Conservation (phyloP, 2,329 filamentous ascomycete genomes). For the Alternaria incomplexa region DNA sequence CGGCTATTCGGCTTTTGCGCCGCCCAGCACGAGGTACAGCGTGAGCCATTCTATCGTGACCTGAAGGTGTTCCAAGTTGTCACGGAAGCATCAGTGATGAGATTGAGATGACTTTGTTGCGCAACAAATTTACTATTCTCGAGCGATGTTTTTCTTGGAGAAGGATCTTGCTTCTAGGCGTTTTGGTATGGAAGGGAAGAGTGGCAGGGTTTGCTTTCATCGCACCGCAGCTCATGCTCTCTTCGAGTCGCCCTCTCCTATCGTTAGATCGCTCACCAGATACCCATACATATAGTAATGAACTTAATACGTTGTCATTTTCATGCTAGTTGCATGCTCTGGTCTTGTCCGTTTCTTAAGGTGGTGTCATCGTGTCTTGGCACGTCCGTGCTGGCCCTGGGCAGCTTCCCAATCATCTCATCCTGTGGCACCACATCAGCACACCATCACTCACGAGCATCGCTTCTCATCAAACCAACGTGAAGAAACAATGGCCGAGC, state of each 20-base stretch:
- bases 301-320: background rate
- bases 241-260: background rate
- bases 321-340: background rate
- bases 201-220: background rate
- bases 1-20: constrained; percentile 33
- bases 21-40: constrained; percentile 12
- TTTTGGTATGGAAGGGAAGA: background rate
- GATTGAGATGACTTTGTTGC: background rate
- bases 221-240: background rate
- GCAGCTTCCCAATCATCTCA: background rate
- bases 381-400: background rate
- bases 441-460: background rate
- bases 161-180: background rate
- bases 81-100: background rate
- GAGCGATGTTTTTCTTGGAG: background rate
- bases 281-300: background rate
- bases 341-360: background rate
- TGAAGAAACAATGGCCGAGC: constrained; percentile 31
- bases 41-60: constrained; percentile 1
- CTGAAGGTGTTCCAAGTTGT: background rate
- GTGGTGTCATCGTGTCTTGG: constrained; percentile 4
- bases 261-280: background rate
- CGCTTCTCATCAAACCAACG: background rate
- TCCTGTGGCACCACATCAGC: background rate
- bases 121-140: background rate